Evolutionary conservation across 768 basidiomycete species (phyloP).

Genomic region (Roridomyces roridus): DNA sequence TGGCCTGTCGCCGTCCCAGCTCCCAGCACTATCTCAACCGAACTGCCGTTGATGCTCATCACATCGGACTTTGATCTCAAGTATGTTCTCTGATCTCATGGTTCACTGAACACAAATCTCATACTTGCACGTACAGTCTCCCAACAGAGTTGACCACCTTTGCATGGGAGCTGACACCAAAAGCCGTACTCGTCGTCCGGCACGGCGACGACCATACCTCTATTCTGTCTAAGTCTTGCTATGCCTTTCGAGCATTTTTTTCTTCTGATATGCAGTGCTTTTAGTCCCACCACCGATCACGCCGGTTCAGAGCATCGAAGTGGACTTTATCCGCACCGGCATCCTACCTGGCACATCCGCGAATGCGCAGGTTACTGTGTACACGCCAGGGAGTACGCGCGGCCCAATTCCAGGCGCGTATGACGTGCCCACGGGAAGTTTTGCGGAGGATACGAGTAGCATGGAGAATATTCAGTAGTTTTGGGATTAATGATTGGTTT

Average conservation of each 20-base stretch:
- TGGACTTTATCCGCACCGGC: constrained; percentile 12
- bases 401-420: constrained; percentile 7
- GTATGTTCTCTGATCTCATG: constrained; percentile 16
- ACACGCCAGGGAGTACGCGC: constrained; percentile 5
- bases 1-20: not conserved
- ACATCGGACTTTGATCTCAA: constrained; percentile 19
- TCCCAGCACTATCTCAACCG: not conserved
- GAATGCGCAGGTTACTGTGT: constrained; percentile 6
- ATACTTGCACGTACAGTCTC: constrained; percentile 3
- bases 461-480: constrained; percentile 3
- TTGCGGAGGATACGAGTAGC: constrained; percentile 15
- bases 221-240: constrained; percentile 9
- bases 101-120: constrained; percentile 15
- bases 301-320: not conserved
- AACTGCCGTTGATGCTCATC: constrained; percentile 1
- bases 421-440: constrained; percentile 11
- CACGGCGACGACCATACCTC: constrained; percentile 28
- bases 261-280: no score
- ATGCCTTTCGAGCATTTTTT: no score
- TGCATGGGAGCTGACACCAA: constrained; percentile 16
- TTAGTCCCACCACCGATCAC: not conserved
- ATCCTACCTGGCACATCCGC: constrained; percentile 1
- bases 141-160: constrained; percentile 22
- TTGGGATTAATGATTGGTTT: no score
- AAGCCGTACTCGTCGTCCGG: constrained; percentile 18